Conservation (phyloP, 2,329 filamentous ascomycete genomes). For the Didymella arachidicola region DNA sequence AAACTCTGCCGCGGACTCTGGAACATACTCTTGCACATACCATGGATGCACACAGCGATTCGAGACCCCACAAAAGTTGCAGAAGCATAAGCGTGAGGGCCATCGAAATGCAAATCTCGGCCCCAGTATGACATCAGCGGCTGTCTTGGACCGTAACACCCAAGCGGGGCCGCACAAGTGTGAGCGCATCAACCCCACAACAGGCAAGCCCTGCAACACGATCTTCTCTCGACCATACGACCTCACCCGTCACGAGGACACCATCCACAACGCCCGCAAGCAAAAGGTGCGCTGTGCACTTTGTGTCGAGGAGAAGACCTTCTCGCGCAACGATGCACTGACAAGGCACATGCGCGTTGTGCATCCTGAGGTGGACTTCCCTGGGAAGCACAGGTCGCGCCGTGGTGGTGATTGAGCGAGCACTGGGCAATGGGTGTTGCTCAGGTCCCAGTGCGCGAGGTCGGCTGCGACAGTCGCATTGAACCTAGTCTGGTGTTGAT, state of each 20-base stretch:
- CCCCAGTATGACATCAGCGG: conserved; percentile 60
- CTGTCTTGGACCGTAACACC: conserved; percentile 72
- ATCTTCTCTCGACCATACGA: conserved; percentile 97
- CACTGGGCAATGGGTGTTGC: neutral
- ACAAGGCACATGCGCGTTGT: conserved; percentile 94
- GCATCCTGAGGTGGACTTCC: conserved; percentile 85
- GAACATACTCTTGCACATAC: conserved; percentile 96
- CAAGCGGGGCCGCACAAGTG: conserved; percentile 95
- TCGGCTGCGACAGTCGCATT: conserved; percentile 11
- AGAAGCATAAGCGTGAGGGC: conserved; percentile 94
- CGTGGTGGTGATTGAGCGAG: conserved; percentile 49
- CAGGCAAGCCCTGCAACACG: conserved; percentile 92
- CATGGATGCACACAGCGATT: conserved; percentile 90
- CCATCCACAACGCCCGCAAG: conserved; percentile 94
- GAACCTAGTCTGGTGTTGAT: conserved; percentile 4
- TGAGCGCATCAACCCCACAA: conserved; percentile 91
- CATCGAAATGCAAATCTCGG: conserved; percentile 67
- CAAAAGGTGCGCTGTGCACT: conserved; percentile 92
- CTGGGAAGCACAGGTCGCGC: conserved; percentile 65
- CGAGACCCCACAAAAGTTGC: conserved; percentile 82
- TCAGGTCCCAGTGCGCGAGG: conserved; percentile 6
- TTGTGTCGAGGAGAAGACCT: conserved; percentile 96
- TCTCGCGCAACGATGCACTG: conserved; percentile 92
- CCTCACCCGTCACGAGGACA: conserved; percentile 94
- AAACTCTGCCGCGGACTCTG: conserved; percentile 75